Evolutionary conservation across 257 asterid species (phyloP).

Genomic region (Jaltomata sinuosa): DNA sequence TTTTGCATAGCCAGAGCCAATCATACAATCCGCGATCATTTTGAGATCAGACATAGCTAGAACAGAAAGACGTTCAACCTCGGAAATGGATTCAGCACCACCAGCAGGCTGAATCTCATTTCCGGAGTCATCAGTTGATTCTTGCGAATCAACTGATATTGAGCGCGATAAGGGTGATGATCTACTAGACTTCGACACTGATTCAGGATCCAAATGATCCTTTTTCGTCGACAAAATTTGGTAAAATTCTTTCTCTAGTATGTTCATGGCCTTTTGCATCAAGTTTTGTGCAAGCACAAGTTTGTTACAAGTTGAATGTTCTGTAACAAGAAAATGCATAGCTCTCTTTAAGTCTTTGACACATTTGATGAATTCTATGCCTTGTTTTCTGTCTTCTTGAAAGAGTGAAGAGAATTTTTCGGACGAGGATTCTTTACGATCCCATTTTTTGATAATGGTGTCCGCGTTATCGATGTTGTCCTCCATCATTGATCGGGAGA

Average conservation of each 20-base stretch:
- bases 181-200: conserved; percentile 24
- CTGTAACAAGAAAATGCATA: conserved; percentile 40
- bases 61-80: conserved; percentile 20
- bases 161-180: conserved; percentile 29
- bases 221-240: conserved; percentile 38
- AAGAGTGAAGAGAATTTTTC: conserved; percentile 34
- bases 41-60: conserved; percentile 43
- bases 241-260: conserved; percentile 52
- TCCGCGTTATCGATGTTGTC: conserved; percentile 33
- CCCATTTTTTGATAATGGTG: conserved; percentile 41
- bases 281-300: conserved; percentile 43
- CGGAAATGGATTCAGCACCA: conserved; percentile 12
- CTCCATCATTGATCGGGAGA: conserved; percentile 38
- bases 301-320: conserved; percentile 26
- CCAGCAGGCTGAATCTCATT: background rate
- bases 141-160: conserved; percentile 24
- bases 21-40: conserved; percentile 60
- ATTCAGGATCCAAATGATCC: conserved; percentile 40
- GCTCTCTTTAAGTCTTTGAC: conserved; percentile 37
- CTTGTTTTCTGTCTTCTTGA: conserved; percentile 37
- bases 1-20: conserved; percentile 44
- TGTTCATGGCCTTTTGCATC: conserved; percentile 52
- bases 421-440: conserved; percentile 22
- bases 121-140: conserved; percentile 15
- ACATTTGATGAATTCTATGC: conserved; percentile 33